Conservation (phyloP, 192 early-diverging fungal genomes). For the Gamsiella multidivaricata region DNA sequence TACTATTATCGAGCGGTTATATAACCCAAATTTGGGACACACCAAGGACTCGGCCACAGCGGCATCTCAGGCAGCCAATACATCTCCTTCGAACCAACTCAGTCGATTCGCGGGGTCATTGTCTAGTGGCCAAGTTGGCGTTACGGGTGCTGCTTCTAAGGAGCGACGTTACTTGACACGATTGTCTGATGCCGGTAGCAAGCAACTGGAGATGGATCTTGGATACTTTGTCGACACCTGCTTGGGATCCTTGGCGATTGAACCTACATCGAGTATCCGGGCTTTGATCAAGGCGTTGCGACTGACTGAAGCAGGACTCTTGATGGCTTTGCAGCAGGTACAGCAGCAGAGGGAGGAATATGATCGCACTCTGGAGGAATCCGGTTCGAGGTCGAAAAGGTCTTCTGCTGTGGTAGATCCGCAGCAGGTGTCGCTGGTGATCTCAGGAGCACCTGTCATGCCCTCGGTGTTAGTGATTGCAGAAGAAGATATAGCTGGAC, state of each 20-base stretch:
- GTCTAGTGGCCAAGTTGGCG: neutral
- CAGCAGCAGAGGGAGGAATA: slow-evolving; percentile 26
- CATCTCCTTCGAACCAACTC: slow-evolving; percentile 5
- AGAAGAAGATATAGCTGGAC: slow-evolving; percentile 22
- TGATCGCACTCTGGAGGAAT: neutral
- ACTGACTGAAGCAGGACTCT: slow-evolving; percentile 29
- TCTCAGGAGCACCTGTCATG: slow-evolving; percentile 37
- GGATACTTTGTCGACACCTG: slow-evolving; percentile 67
- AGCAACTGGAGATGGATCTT: slow-evolving; percentile 74
- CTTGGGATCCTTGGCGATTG: slow-evolving; percentile 26
- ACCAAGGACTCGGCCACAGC: neutral
- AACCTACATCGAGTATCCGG: slow-evolving; percentile 39
- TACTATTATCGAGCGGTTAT: slow-evolving; percentile 40
- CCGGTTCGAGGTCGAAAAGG: neutral
- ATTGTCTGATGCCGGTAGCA: slow-evolving; percentile 54
- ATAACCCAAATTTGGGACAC: slow-evolving; percentile 42
- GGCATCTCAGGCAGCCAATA: slow-evolving; percentile 1
- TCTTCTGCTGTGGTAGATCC: neutral
- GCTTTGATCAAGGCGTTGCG: slow-evolving; percentile 32
- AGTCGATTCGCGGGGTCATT: slow-evolving; percentile 3
- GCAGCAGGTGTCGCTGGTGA: slow-evolving; percentile 20
- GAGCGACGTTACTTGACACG: slow-evolving; percentile 31
- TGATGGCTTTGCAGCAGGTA: slow-evolving; percentile 32
- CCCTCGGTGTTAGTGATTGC: slow-evolving; percentile 27
- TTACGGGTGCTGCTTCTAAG: neutral